Evolutionary conservation across 768 basidiomycete species (phyloP).

Genomic region (Amanita muscaria): DNA sequence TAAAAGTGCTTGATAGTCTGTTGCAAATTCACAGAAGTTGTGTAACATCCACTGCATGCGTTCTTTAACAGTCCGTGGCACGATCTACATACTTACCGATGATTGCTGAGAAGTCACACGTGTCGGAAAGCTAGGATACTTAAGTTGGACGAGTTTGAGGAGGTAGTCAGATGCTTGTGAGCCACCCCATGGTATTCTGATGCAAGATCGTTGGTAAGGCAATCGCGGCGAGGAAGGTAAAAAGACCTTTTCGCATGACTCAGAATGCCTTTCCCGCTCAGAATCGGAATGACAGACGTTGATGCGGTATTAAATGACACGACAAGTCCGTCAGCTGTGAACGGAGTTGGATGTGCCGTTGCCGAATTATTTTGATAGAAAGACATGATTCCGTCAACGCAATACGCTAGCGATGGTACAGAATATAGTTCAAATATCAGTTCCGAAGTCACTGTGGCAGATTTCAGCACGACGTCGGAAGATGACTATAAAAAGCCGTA

Average conservation of each 20-base stretch:
- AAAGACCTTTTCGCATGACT: conserved; percentile 89
- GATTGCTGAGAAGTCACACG: conserved; percentile 73
- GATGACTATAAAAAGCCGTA: conserved; percentile 33
- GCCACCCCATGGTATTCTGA: conserved; percentile 90
- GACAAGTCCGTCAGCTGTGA: conserved; percentile 66
- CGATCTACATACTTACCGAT: conserved; percentile 39
- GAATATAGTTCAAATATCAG: conserved; percentile 92
- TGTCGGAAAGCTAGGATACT: conserved; percentile 89
- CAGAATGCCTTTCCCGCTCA: conserved; percentile 75
- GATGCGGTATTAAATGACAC: conserved; percentile 89
- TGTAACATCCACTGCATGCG: conserved; percentile 77
- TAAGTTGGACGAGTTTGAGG: conserved; percentile 88
- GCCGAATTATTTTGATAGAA: conserved; percentile 73
- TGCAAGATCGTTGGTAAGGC: neutral
- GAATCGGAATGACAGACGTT: conserved; percentile 84
- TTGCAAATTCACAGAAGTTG: conserved; percentile 75
- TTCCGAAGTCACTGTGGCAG: conserved; percentile 75
- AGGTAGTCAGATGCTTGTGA: conserved; percentile 87
- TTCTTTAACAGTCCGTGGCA: neutral
- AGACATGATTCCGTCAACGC: conserved; percentile 86
- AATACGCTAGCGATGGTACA: conserved; percentile 80
- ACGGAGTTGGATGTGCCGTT: conserved; percentile 23
- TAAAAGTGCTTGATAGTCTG: conserved; percentile 67
- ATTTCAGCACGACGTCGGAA: neutral
- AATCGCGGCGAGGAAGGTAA: neutral